phyloP scores from a whole-genome alignment of 352 stramenopile species.

The Plasmopara muralis region DNA sequence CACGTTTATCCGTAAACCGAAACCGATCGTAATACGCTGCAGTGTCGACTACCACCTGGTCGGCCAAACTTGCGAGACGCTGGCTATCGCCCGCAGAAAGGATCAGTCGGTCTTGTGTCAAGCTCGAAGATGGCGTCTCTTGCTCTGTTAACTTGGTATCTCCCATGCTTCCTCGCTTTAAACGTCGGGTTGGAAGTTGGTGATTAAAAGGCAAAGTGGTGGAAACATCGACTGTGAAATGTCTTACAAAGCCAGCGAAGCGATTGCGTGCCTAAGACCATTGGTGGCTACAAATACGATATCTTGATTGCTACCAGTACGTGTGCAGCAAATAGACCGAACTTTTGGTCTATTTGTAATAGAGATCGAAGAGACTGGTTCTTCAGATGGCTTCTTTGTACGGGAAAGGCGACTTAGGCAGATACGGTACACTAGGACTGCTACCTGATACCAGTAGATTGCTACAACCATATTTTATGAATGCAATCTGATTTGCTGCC shows the following conservation, averaged over 20 bases:
- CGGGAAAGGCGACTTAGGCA: no score
- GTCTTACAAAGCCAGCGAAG: not conserved
- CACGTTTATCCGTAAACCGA: constrained; percentile 26
- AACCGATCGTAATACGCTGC: constrained; percentile 35
- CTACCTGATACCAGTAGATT: no score
- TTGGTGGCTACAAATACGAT: no score
- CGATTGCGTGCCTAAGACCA: not conserved
- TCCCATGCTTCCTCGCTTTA: not conserved
- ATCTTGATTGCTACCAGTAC: no score
- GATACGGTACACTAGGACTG: no score
- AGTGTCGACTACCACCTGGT: constrained; percentile 34
- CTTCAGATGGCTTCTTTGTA: no score
- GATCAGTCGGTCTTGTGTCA: constrained; percentile 14
- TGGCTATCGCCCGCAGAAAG: constrained; percentile 18
- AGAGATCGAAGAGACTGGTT: no score
- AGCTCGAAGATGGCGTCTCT: not conserved
- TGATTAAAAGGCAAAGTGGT: not conserved
- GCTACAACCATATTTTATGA: no score
- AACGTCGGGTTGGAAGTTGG: not conserved
- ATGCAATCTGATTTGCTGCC: no score
- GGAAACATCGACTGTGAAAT: not conserved
- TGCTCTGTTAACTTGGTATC: not conserved
- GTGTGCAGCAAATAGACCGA: no score
- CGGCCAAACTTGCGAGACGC: constrained; percentile 23
- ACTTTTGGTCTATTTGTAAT: no score